Conservation (phyloP, 2,329 filamentous ascomycete genomes). For the Massarina eburnea region DNA sequence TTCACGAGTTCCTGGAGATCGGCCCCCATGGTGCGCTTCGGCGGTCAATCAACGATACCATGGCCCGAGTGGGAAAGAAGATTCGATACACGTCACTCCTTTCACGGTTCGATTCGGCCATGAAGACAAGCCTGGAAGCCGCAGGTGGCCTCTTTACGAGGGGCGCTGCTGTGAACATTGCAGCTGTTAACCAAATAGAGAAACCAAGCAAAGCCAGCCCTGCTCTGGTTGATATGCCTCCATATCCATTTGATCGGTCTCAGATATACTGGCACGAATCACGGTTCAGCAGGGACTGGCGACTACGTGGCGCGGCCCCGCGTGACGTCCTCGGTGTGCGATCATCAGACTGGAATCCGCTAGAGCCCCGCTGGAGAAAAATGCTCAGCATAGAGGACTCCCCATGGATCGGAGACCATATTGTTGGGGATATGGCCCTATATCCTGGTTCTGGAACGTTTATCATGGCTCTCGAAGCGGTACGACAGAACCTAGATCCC, state of each 20-base stretch:
- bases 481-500: not conserved
- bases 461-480: constrained; percentile 10
- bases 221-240: constrained; percentile 25
- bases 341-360: not conserved
- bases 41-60: constrained; percentile 1
- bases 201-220: not conserved
- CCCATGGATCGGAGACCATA: constrained; percentile 12
- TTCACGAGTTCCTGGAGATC: constrained; percentile 7
- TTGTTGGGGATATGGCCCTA: not conserved
- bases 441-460: not conserved
- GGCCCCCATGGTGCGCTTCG: constrained; percentile 10
- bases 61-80: not conserved
- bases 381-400: constrained; percentile 4
- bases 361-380: constrained; percentile 6
- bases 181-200: not conserved
- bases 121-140: constrained; percentile 1
- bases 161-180: not conserved
- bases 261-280: constrained; percentile 18
- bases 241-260: constrained; percentile 30
- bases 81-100: not conserved
- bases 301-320: not conserved
- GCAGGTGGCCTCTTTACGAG: not conserved
- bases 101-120: not conserved
- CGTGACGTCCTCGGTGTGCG: constrained; percentile 6
- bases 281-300: not conserved